Evolutionary conservation across 1,284 basidiomycete species (phyloP).

Genomic region (Butyriboletus appendiculatus): DNA sequence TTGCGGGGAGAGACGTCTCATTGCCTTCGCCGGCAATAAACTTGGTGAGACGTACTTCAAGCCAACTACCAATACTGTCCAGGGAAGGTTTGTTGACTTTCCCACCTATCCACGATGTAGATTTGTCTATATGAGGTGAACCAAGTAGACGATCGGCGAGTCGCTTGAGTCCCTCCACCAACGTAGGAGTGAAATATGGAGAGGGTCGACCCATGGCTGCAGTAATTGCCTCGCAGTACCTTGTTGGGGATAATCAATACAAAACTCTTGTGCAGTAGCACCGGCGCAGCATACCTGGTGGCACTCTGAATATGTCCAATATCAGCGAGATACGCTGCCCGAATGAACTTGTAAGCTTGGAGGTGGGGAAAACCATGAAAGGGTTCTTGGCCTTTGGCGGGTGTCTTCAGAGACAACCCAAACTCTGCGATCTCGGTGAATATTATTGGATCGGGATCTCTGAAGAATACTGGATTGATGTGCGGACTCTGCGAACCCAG

Average conservation of each 20-base stretch:
- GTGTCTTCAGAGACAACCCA: constrained; percentile 74
- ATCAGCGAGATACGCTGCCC: constrained; percentile 79
- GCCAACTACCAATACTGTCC: constrained; percentile 90
- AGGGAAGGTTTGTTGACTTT: constrained; percentile 88
- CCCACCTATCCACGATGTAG: constrained; percentile 78
- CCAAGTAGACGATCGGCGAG: constrained; percentile 84
- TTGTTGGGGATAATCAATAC: constrained; percentile 36
- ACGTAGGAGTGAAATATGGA: constrained; percentile 64
- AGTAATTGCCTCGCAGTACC: constrained; percentile 94
- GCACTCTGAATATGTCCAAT: constrained; percentile 75
- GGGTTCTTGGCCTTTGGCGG: constrained; percentile 83
- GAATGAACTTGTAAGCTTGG: constrained; percentile 86
- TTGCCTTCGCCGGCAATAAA: constrained; percentile 90
- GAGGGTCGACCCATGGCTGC: constrained; percentile 65
- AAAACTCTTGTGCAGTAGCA: neutral
- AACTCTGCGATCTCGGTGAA: constrained; percentile 95
- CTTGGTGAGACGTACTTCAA: constrained; percentile 94
- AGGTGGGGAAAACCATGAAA: constrained; percentile 85
- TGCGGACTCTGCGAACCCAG: constrained; percentile 66
- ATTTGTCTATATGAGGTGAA: constrained; percentile 70
- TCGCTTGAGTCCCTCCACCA: constrained; percentile 80
- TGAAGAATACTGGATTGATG: constrained; percentile 53
- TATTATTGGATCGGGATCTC: constrained; percentile 79
- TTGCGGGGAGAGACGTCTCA: constrained; percentile 45
- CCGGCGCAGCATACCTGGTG: constrained; percentile 53